Base-by-base conservation (phyloP, 805 yeast species). In the Myxozyma monticola region DNA sequence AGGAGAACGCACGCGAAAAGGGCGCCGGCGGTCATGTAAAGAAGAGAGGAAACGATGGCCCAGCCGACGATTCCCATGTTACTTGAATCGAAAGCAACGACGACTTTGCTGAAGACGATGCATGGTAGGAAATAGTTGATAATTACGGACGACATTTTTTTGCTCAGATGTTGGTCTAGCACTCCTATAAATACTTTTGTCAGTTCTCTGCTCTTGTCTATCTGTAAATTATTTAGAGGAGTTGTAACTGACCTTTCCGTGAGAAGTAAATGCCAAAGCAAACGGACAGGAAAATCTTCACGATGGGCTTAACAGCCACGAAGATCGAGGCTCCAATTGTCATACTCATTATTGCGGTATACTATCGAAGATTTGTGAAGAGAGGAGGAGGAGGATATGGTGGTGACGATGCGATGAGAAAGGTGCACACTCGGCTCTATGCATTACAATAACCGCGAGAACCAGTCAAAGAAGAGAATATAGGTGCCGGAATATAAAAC, bases 231-330 rank as follows among this genome's bases (percentile, higher is more conserved):
- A 2, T 18, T 2, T 35, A 12, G 17, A 22, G 17, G 22, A 84
- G 78, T 24, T 84, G 79, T 21, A 86, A 69, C 22, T 85, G 76
- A 60, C 85, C 82, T 57, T 69, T 74, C 52, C 73, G 78, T 2
- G 91, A 86, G 5, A 88, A 68, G 35, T 73, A 64, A 57, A 73
- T 84, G 9, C 96, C 96, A 12, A 81, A 68, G 3, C 75, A 80
- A 4, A 85, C 77, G 63, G 85, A 83, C 58, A 85, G 69, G 62
- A 87, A 85, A 57, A 88, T 85, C 67, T 88, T 88, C 68, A 87
- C 75, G 50, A 88, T 83, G n/a, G 96, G 96, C 71, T 87, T 88
- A 48, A 84, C 83, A 0, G 95, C 80, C 21, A 87, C 76, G 69
- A 84, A 88, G 4, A 88, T 83, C 31, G 87, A 80, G 34, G 75